phyloP scores from a whole-genome alignment of 169 alveolate genomes.

The Plasmodium sp. region DNA sequence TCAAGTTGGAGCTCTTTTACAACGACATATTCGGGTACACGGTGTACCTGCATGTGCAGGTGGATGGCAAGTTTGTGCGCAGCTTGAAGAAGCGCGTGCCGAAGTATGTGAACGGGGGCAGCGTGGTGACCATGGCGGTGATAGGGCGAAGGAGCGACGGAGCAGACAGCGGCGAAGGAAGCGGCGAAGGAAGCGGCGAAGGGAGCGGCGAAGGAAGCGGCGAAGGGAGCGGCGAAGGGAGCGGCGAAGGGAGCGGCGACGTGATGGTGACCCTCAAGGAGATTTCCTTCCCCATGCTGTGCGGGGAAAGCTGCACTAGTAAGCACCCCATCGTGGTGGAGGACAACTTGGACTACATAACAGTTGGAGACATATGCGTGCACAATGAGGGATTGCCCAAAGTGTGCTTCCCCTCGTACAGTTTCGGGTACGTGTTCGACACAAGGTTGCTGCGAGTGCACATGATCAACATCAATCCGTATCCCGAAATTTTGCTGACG shows the following conservation, averaged over 20 bases:
- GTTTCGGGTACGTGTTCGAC: slow-evolving; percentile 37
- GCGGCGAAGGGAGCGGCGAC: not conserved
- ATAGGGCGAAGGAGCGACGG: slow-evolving; percentile 7
- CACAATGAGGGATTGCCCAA: not conserved
- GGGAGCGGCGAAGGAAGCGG: not conserved
- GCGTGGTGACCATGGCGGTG: slow-evolving; percentile 3
- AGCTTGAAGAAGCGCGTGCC: not conserved
- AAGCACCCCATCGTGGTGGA: slow-evolving; percentile 29
- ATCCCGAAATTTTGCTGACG: slow-evolving; percentile 31
- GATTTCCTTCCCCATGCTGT: slow-evolving; percentile 9
- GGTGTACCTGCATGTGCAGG: not conserved
- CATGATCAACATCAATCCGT: slow-evolving; percentile 44
- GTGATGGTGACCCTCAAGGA: not conserved
- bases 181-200: not conserved
- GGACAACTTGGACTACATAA: slow-evolving; percentile 50
- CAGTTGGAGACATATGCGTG: slow-evolving; percentile 36
- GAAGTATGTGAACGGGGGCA: not conserved
- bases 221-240: not conserved
- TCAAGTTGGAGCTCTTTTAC: slow-evolving; percentile 5
- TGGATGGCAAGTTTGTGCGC: not conserved
- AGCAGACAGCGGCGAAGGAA: not conserved
- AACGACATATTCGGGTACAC: slow-evolving; percentile 22
- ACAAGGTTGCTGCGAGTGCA: slow-evolving; percentile 54
- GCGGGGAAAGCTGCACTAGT: slow-evolving; percentile 1
- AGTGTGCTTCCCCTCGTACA: slow-evolving; percentile 32